Evolutionary conservation across 805 yeast genomes (phyloP).

Genomic region (Metschnikowia lunata): DNA sequence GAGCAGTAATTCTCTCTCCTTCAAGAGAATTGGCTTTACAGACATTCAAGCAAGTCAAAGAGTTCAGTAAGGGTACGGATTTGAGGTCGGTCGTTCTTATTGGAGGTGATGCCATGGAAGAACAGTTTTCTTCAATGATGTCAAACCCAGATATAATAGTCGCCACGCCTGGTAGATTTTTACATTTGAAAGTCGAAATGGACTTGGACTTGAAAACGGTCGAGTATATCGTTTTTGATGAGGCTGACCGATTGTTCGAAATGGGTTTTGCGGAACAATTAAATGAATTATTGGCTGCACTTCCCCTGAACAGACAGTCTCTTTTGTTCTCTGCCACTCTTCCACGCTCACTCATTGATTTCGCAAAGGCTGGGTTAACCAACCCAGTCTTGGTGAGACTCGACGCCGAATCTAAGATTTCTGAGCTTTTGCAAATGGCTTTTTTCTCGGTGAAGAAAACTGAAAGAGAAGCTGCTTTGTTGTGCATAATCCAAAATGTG

Average conservation of each 20-base stretch:
- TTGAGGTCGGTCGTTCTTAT: conserved; percentile 75
- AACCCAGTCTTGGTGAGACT: conserved; percentile 90
- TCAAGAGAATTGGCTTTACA: conserved; percentile 95
- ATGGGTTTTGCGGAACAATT: conserved; percentile 94
- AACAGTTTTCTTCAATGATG: conserved; percentile 91
- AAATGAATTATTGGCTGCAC: conserved; percentile 77
- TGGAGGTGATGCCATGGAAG: conserved; percentile 99
- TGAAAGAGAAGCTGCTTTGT: conserved; percentile 86
- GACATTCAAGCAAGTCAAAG: conserved; percentile 83
- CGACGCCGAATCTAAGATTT: conserved; percentile 87
- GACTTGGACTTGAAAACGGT: conserved; percentile 73
- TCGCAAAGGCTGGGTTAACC: conserved; percentile 92
- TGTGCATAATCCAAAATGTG: conserved; percentile 73
- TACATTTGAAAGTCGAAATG: conserved; percentile 97
- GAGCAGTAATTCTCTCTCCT: conserved; percentile 89
- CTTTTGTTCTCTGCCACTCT: conserved; percentile 91
- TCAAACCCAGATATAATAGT: conserved; percentile 89
- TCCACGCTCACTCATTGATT: conserved; percentile 88
- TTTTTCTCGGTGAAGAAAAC: conserved; percentile 74
- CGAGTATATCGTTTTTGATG: conserved; percentile 92
- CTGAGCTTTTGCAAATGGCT: conserved; percentile 88
- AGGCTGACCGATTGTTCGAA: conserved; percentile 94
- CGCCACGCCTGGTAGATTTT: conserved; percentile 96
- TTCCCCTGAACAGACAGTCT: conserved; percentile 83
- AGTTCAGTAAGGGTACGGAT: conserved; percentile 79